phyloP scores from a whole-genome alignment of 1,284 basidiomycete species.

The Coriolopsis trogii region DNA sequence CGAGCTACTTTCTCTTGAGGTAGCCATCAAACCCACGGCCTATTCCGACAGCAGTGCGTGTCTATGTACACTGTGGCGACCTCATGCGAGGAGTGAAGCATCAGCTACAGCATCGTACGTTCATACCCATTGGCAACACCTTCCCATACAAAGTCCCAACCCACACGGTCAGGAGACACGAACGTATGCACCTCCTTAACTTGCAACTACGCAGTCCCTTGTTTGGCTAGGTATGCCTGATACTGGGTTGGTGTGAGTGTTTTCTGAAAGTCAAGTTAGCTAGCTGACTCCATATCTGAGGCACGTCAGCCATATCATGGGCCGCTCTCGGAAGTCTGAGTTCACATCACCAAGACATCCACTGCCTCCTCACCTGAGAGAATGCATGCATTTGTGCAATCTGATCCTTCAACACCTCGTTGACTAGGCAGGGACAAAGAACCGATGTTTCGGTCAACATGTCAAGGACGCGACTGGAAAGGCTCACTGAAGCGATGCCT shows the following conservation, averaged over 20 bases:
- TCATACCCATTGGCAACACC: no score
- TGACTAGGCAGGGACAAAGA: conserved; percentile 49
- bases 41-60: no score
- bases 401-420: conserved; percentile 70
- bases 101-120: no score
- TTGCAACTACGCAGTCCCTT: conserved; percentile 21
- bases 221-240: conserved; percentile 51
- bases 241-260: conserved; percentile 76
- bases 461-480: neutral
- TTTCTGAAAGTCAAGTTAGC: conserved; percentile 49
- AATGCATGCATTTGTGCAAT: conserved; percentile 84
- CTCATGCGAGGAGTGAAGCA: no score
- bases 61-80: no score
- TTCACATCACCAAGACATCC: no score
- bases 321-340: neutral
- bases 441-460: conserved; percentile 6
- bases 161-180: no score
- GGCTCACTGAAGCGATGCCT: conserved; percentile 70
- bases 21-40: no score
- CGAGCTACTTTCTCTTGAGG: no score
- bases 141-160: no score
- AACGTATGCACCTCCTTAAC: no score
- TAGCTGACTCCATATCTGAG: neutral
- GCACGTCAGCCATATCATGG: neutral
- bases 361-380: conserved; percentile 67